These are phyloP conservation scores for Albizia julibrissin DNA, from an alignment of 306 rosid genomes.

Conservation along the genomic window DNA sequence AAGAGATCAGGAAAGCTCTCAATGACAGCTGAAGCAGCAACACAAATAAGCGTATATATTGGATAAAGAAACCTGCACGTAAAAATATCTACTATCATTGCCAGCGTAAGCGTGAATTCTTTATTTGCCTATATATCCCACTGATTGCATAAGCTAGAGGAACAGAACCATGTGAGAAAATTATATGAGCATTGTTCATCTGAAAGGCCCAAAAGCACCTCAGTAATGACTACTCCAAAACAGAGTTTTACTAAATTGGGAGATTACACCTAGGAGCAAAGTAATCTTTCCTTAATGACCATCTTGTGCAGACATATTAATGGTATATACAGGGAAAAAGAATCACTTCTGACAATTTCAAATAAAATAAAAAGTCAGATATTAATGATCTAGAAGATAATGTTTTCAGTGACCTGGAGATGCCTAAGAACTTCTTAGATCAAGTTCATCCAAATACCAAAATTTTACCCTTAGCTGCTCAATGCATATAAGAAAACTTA, in stretches of 20 bases:
- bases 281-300: not conserved
- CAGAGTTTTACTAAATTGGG: not conserved
- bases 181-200: not conserved
- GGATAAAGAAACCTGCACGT: constrained; percentile 93
- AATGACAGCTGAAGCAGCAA: constrained; percentile 96
- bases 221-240: constrained; percentile 4
- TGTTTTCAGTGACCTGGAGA: constrained; percentile 7
- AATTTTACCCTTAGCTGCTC: constrained; percentile 9
- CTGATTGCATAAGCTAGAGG: constrained; percentile 18
- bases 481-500: constrained; percentile 10
- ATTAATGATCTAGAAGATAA: constrained; percentile 16
- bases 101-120: not conserved
- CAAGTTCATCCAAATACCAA: constrained; percentile 3
- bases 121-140: not conserved
- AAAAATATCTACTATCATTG: not conserved
- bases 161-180: constrained; percentile 14
- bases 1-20: constrained; percentile 95
- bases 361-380: not conserved
- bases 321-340: not conserved
- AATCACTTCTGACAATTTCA: not conserved
- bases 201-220: not conserved
- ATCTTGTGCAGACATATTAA: constrained; percentile 6
- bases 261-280: not conserved
- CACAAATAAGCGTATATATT: constrained; percentile 89
- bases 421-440: constrained; percentile 8